Conservation (phyloP, 371 early-diverging fungal species). For the Apophysomyces elegans region DNA sequence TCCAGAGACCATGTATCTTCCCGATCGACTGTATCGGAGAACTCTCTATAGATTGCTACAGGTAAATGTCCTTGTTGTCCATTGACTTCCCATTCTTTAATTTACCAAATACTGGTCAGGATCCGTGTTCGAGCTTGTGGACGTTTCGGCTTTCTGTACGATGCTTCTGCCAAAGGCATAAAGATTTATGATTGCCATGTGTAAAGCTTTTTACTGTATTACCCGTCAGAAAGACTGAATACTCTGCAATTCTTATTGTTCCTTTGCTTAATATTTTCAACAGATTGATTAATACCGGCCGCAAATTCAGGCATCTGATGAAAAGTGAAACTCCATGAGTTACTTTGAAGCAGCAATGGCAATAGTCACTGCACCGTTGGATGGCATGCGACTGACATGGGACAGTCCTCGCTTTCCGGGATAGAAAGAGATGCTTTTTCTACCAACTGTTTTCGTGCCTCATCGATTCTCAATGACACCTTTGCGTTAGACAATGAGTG, state of each 20-base stretch:
- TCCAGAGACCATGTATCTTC: constrained; percentile 55
- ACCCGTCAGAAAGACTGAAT: constrained; percentile 51
- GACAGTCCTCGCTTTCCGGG: constrained; percentile 64
- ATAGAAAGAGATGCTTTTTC: constrained; percentile 12
- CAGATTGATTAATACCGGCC: constrained; percentile 62
- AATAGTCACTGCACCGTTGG: constrained; percentile 46
- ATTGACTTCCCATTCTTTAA: background rate
- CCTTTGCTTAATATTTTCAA: constrained; percentile 50
- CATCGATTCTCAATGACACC: constrained; percentile 26
- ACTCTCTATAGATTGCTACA: constrained; percentile 38
- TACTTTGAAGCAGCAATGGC: constrained; percentile 20
- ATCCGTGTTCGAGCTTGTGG: constrained; percentile 27
- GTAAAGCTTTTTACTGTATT: constrained; percentile 1
- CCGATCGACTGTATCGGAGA: constrained; percentile 54
- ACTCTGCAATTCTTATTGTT: constrained; percentile 58
- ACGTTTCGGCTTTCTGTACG: constrained; percentile 1
- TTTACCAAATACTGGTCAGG: constrained; percentile 37
- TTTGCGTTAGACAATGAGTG: background rate
- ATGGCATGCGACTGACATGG: constrained; percentile 67
- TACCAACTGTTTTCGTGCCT: constrained; percentile 2
- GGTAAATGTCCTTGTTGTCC: background rate
- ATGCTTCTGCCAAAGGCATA: constrained; percentile 13
- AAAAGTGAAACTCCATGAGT: background rate
- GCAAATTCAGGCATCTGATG: constrained; percentile 33
- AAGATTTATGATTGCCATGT: background rate